Base-by-base conservation (phyloP, 345 rosid genomes). In the Leavenworthia alabamica region DNA sequence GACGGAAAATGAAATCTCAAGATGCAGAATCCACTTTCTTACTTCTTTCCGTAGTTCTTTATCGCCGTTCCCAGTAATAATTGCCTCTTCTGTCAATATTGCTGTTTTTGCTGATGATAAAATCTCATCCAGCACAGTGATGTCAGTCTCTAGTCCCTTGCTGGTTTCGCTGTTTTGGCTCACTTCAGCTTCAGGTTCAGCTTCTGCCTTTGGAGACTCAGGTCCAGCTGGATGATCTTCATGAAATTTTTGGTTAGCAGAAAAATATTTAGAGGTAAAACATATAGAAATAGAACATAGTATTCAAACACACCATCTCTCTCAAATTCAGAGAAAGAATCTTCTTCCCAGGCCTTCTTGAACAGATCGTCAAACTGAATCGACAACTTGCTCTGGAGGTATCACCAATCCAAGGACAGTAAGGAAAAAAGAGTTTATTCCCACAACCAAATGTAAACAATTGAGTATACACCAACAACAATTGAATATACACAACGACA, bases 331-430 rank as follows among this genome's bases (percentile, higher is more conserved):
- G 76, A 64, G 61, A 62, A 74, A 51, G 55, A 56, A 51, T 82
- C 96, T 60, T 86, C 95, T 75, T 92, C 97, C 98, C 95, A 92
- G 37, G 92, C 97, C 75, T 76, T 83, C 67, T 83, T 78, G 79
- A 92, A 83, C 70, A 92, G 78, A 67, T 89, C 90, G 66, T 85
- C 95, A 80, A 92, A 84, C 74, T 89, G 95, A 61, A 89, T 80
- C 63, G 95, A 86, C 70, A 89, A 60, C 73, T 83, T 84, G 51
- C 61, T 83, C 98, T 92, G 82, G 75, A 73, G 53, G 47, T 26
- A 74, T 62, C 39, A 67, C 55, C 46, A 56, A 56, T 10, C n/a
- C 17, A 42, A 49, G 23, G 60, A 32, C 41, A 16, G n/a, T 45
- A 33, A 35, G 14, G 12, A 24, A 5, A 24, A 27, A 45, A 6